phyloP scores from a whole-genome alignment of 2,329 filamentous ascomycete genomes.

The Xylaria hypoxylon region DNA sequence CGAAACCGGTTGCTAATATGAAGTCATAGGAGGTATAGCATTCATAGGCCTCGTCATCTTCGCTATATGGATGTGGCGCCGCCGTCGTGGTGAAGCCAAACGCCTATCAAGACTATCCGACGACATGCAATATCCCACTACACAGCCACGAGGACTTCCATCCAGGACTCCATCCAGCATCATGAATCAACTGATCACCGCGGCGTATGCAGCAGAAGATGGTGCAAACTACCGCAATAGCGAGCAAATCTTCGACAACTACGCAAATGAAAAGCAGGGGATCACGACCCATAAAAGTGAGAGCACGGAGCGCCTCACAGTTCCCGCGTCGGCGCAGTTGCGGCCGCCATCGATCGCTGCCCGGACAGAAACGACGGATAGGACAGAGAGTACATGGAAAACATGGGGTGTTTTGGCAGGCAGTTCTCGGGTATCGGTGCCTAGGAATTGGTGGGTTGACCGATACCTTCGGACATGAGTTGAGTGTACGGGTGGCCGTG shows the following conservation, averaged over 20 bases:
- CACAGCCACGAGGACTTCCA: background rate
- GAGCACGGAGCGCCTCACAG: constrained; percentile 28
- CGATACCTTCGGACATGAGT: constrained; percentile 23
- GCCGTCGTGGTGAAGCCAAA: background rate
- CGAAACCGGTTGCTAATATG: background rate
- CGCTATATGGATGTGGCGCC: constrained; percentile 19
- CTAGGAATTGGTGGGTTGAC: constrained; percentile 30
- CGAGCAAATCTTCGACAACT: constrained; percentile 10
- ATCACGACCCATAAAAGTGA: constrained; percentile 2
- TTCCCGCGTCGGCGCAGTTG: background rate
- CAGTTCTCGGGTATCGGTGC: constrained; percentile 4
- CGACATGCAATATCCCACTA: background rate
- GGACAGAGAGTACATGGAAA: constrained; percentile 29
- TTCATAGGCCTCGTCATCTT: constrained; percentile 12
- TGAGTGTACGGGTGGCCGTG: background rate
- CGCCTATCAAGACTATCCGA: background rate
- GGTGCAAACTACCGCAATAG: constrained; percentile 18
- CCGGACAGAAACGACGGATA: constrained; percentile 22
- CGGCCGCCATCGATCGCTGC: constrained; percentile 26
- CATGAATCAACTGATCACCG: constrained; percentile 33
- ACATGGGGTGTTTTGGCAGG: constrained; percentile 29
- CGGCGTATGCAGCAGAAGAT: constrained; percentile 29
- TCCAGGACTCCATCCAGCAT: constrained; percentile 30
- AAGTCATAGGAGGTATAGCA: constrained; percentile 19
- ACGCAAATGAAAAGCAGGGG: constrained; percentile 22